Evolutionary conservation across 495 filamentous ascomycete species (phyloP).

Genomic region (Lasiosphaeria miniovina): DNA sequence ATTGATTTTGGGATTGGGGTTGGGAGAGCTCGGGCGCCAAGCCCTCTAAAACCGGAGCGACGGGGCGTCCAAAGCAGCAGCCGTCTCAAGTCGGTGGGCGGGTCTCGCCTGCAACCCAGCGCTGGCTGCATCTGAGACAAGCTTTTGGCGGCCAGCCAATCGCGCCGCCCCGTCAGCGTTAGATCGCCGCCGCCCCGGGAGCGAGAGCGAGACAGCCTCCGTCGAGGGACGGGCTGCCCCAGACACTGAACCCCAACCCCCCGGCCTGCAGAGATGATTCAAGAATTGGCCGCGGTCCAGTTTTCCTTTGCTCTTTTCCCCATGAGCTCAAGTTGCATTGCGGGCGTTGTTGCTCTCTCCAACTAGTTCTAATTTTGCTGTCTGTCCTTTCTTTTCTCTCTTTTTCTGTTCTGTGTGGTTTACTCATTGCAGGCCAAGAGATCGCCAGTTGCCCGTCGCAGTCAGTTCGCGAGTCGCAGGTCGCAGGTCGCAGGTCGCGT

Average conservation of each 20-base stretch:
- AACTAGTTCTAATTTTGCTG: background rate
- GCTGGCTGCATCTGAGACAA: conserved; percentile 16
- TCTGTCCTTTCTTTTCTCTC: conserved; percentile 9
- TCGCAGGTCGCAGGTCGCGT: background rate
- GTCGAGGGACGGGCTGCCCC: background rate
- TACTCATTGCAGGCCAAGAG: conserved; percentile 6
- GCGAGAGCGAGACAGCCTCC: background rate
- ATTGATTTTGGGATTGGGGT: background rate
- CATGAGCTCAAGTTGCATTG: background rate
- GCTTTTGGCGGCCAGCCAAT: conserved; percentile 24
- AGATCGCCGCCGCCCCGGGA: conserved; percentile 18
- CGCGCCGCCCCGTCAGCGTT: conserved; percentile 3
- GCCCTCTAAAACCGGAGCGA: conserved; percentile 1
- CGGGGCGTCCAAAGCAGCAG: conserved; percentile 14
- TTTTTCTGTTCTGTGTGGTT: background rate
- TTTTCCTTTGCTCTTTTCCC: background rate
- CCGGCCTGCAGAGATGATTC: background rate
- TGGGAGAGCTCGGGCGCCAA: background rate
- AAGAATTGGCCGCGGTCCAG: background rate
- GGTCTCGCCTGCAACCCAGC: conserved; percentile 8
- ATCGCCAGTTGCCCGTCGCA: background rate
- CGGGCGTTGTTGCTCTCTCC: conserved; percentile 1
- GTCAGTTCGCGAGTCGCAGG: conserved; percentile 9
- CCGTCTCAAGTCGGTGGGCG: conserved; percentile 28
- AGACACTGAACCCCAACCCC: background rate